Conservation (phyloP, 805 yeast genomes). For the Myxozyma geophila region DNA sequence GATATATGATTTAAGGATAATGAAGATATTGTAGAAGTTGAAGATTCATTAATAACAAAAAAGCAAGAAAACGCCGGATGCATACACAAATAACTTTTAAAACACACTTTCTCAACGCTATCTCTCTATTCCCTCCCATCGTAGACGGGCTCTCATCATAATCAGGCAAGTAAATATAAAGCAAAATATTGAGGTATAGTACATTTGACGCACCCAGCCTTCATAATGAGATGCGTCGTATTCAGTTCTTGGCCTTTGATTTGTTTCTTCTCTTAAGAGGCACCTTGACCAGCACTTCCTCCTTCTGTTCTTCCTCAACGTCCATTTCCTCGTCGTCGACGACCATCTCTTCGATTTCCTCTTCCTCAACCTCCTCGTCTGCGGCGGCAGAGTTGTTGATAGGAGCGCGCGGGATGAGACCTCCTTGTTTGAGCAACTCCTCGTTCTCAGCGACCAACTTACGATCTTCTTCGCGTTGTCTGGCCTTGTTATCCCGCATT, state of each 20-base stretch:
- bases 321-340: conserved; percentile 51
- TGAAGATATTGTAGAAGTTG: not conserved
- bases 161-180: not conserved
- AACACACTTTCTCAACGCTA: not conserved
- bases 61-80: conserved; percentile 23
- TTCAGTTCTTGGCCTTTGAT: conserved; percentile 9
- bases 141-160: no score
- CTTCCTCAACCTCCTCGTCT: conserved; percentile 53
- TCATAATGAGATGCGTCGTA: not conserved
- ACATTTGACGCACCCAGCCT: not conserved
- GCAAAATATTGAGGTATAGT: not conserved
- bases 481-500: conserved; percentile 96
- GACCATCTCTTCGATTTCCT: conserved; percentile 50
- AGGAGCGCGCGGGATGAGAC: conserved; percentile 57
- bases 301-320: conserved; percentile 48
- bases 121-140: not conserved
- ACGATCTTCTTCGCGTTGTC: conserved; percentile 80
- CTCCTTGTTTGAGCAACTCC: conserved; percentile 90
- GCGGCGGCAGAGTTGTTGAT: conserved; percentile 54
- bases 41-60: not conserved
- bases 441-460: conserved; percentile 88
- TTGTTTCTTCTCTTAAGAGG: conserved; percentile 28
- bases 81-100: conserved; percentile 14
- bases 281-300: conserved; percentile 31
- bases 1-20: not conserved